Conservation (phyloP, 202 grass and related monocot species). For the Zoysia matrella region DNA sequence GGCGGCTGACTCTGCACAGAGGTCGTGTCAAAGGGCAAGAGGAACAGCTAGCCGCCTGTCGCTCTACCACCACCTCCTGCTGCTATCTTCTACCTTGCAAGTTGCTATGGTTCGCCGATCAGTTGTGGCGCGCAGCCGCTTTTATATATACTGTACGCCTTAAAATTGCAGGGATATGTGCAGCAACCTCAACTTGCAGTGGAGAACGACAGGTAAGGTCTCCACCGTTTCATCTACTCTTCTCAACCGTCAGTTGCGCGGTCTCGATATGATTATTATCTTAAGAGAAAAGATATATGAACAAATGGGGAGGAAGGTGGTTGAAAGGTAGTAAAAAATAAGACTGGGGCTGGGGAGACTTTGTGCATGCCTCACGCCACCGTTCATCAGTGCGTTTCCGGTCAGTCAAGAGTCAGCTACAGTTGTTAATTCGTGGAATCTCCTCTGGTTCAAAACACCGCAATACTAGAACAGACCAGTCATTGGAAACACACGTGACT, state of each 20-base stretch:
- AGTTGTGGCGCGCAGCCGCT: not conserved
- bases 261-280: not conserved
- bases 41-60: not conserved
- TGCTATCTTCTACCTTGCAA: not conserved
- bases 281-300: not conserved
- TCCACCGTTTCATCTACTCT: conserved; percentile 44
- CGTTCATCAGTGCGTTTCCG: not conserved
- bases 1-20: not conserved
- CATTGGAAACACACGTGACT: not conserved
- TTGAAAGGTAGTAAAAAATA: conserved; percentile 6
- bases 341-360: not conserved
- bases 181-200: conserved; percentile 11
- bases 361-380: not conserved
- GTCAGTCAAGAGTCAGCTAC: not conserved
- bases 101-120: conserved; percentile 3
- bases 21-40: not conserved
- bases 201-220: conserved; percentile 39
- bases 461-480: no score
- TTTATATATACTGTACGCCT: conserved; percentile 2
- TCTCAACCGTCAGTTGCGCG: conserved; percentile 38
- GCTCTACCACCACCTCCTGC: not conserved
- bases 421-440: conserved; percentile 10
- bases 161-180: not conserved
- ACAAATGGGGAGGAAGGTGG: conserved; percentile 1
- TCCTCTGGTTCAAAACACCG: not conserved